A percentile compares a stretch with the other conserved stretches of the same genome.
phyloP scores from a whole-genome alignment of 805 yeast genomes.

The Zygosaccharomyces bailii region DNA sequence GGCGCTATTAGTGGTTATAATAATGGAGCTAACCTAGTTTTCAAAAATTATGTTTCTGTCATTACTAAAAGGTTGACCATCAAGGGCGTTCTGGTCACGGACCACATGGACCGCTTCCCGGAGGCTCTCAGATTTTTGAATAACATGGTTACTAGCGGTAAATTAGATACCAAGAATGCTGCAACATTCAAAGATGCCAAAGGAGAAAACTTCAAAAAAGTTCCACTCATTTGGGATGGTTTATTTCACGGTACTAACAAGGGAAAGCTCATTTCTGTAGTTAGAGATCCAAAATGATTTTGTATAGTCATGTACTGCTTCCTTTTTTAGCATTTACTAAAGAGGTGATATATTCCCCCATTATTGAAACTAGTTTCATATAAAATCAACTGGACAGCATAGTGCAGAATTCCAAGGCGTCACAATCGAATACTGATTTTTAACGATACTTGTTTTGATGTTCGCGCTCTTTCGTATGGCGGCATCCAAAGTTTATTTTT shows the following conservation, averaged over 20 bases:
- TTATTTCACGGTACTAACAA: slow-evolving; percentile 44
- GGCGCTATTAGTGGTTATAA: slow-evolving; percentile 63
- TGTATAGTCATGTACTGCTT: background rate
- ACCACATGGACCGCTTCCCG: slow-evolving; percentile 39
- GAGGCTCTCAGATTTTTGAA: slow-evolving; percentile 39
- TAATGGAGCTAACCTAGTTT: slow-evolving; percentile 37
- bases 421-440: background rate
- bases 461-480: too few species aligned
- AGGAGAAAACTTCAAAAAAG: slow-evolving; percentile 40
- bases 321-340: too few species aligned
- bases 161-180: slow-evolving; percentile 38
- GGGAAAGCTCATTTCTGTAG: slow-evolving; percentile 51
- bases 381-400: too few species aligned
- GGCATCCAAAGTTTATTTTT: too few species aligned
- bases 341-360: too few species aligned
- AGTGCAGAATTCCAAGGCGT: too few species aligned
- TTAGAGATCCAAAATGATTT: slow-evolving; percentile 25
- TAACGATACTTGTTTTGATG: too few species aligned
- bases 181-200: slow-evolving; percentile 42
- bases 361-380: too few species aligned
- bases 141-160: slow-evolving; percentile 41
- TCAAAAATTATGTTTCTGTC: slow-evolving; percentile 43
- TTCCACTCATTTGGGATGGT: slow-evolving; percentile 48
- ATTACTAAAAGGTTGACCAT: slow-evolving; percentile 50
- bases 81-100: slow-evolving; percentile 52